Evolutionary conservation across 2,329 filamentous ascomycete genomes (phyloP), one percentile per base, ranked within the genome.

Genomic region (Cytospora leucostoma): DNA sequence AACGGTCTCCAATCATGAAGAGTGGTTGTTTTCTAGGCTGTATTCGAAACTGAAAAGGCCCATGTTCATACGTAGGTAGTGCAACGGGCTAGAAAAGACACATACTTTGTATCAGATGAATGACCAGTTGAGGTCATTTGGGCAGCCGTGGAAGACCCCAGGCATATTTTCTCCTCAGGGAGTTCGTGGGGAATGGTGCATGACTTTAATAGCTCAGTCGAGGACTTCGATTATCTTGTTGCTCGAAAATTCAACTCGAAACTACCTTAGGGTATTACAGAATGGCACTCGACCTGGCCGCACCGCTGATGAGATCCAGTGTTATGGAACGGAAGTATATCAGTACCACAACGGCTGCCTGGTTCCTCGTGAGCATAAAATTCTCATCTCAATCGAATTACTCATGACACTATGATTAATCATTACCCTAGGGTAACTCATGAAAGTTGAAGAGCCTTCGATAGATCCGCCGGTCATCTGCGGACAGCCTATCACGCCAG

Each of bases 301-400:
- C 17, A 8, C 10, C 40, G 17, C 17, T 19, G 40, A 44, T 19
- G 40, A 44, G 10, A 44, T 8, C 4, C 27, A 4, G 27, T 27
- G 27, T 27, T 4, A 13, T 33, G 21, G 54, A 54, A 49, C 49
- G 51, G 38, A 61, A 55, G 38, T 37, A n/a, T 15, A 21, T 15
- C 19, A 27, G 51, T 49, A 37, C 58, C 58, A 55, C 58, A 37
- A 40, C 51, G 27, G 32, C 51, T 55, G 51, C 58, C 58, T 32
- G 40, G 34, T 11, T 33, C 17, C n/a, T 10, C 4, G 8, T 4
- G 21, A 8, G n/a, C 2, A 19, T 1, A 4, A 10, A 1, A 21
- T 10, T 17, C 44, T 21, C 44, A 47, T 21, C 8, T 7, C 44
- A 19, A n/a, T 19, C 27, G 27, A 4, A 27, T 27, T 27, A 3